Base-by-base conservation (phyloP, 1,139 yeast genomes). In the Pneumocystis murina region DNA sequence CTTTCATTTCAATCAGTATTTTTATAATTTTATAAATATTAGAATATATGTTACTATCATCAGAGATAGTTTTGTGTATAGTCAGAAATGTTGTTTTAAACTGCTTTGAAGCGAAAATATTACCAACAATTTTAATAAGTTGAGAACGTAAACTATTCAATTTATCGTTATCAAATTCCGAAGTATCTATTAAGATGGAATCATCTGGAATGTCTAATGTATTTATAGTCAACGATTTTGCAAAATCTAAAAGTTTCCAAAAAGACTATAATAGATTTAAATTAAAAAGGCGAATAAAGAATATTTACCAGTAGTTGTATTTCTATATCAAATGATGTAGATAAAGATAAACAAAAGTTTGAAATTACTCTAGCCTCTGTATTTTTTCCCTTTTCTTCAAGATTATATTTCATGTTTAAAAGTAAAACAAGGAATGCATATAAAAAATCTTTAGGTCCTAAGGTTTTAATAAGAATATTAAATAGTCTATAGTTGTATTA, bases 361-460 rank as follows among this genome's bases (percentile, higher is more conserved):
- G 85, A 82, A 7, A 87, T 81, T 72, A 85, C 92, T 60, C 83
- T 79, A 65, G 87, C 76, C 58, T 75, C 68, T 83, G 67, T 77
- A 28, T 74, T 77, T 64, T 77, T 78, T 8, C 64, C 63, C 59
- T 79, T 73, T 57, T 84, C 78, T 68, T 85, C 91, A 54, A 78
- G 72, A 60, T 85, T 90, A 69, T 91, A 87, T 72, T 89, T 89
- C 62, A 80, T 76, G 43, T 39, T 85, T 48, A 48, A 48, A 48
- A 91, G 80, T 70, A 92, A 79, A 71, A 88, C 85, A 68, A 91
- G 75, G 61, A 92, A 80, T 62, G 87, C 78, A 69, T 87, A 88
- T 69, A 91, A 78, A 1, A 95, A 82, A 61, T 79, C 76, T 14
- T 78, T 79, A 61, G 85, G 78, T n/a, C 92, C 91, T 67, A 92